Evolutionary conservation across 2,329 filamentous ascomycete species (phyloP).

Genomic region (Thielaviopsis punctulata): DNA sequence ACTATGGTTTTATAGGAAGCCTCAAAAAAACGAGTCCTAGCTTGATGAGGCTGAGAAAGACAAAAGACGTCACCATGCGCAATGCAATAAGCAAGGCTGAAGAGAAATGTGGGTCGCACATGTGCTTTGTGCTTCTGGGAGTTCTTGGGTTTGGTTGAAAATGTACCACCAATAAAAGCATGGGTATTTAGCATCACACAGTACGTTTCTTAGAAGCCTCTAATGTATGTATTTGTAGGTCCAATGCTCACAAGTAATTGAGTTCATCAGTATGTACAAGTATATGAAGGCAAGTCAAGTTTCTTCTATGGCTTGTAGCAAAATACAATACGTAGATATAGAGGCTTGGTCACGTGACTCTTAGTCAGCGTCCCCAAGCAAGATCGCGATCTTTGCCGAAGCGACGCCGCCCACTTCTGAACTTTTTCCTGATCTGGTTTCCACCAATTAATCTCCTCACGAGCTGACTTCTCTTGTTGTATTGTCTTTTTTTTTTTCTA

Average conservation of each 20-base stretch:
- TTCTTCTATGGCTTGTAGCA: no score
- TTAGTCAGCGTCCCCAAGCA: constrained; percentile 4
- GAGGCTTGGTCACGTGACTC: constrained; percentile 11
- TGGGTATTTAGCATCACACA: not conserved
- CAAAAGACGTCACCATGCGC: not conserved
- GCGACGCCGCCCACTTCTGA: constrained; percentile 4
- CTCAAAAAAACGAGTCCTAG: no score
- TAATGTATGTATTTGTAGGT: no score
- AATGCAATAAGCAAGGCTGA: not conserved
- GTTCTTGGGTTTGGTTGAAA: not conserved
- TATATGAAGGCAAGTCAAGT: no score
- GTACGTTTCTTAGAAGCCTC: no score
- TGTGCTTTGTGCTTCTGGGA: not conserved
- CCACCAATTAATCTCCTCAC: constrained; percentile 1
- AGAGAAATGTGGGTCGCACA: not conserved
- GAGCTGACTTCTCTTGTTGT: no score
- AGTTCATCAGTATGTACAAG: no score
- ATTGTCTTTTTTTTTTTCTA: not conserved
- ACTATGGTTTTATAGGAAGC: no score
- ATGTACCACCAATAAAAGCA: not conserved
- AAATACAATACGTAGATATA: no score
- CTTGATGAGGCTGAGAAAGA: not conserved
- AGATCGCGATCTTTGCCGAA: constrained; percentile 12
- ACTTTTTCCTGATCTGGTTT: not conserved
- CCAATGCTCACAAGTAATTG: no score